Conservation (phyloP, 2,329 filamentous ascomycete species). For the Phaeoacremonium minimum region DNA sequence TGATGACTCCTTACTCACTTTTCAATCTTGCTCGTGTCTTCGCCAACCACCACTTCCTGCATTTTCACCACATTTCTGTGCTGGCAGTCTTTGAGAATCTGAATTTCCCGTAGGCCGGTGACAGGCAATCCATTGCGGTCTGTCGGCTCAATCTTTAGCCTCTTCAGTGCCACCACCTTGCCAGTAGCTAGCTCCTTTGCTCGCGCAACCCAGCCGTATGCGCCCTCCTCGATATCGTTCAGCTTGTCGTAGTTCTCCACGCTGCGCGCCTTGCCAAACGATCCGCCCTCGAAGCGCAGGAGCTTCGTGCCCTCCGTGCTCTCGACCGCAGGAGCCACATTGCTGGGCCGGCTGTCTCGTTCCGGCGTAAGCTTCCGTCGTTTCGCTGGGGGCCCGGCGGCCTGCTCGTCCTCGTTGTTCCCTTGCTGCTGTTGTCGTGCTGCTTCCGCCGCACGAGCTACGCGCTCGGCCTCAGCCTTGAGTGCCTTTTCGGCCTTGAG, state of each 20-base stretch:
- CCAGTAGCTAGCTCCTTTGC: slow-evolving; percentile 71
- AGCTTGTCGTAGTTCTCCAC: slow-evolving; percentile 87
- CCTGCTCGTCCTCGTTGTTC: slow-evolving; percentile 19
- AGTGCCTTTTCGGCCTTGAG: slow-evolving; percentile 78
- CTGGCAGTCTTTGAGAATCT: slow-evolving; percentile 75
- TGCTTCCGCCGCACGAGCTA: slow-evolving; percentile 26
- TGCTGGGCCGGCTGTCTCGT: slow-evolving; percentile 17
- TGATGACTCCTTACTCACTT: slow-evolving; percentile 42
- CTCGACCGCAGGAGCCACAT: slow-evolving; percentile 7
- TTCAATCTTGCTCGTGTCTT: slow-evolving; percentile 48
- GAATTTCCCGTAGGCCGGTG: slow-evolving; percentile 89
- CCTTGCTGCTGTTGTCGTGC: slow-evolving; percentile 18
- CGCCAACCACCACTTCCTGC: slow-evolving; percentile 78
- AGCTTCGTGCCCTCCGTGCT: slow-evolving; percentile 42
- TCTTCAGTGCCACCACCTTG: slow-evolving; percentile 85
- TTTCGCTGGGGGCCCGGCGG: slow-evolving; percentile 49
- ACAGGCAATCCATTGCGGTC: slow-evolving; percentile 79
- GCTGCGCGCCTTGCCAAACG: slow-evolving; percentile 68
- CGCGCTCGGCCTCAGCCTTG: slow-evolving; percentile 50
- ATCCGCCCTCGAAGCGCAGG: slow-evolving; percentile 64
- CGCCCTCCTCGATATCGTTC: slow-evolving; percentile 96
- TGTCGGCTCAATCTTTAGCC: slow-evolving; percentile 79
- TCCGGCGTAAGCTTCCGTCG: slow-evolving; percentile 56
- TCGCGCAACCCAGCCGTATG: slow-evolving; percentile 90
- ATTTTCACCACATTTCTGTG: slow-evolving; percentile 82